These are phyloP conservation scores for Coriaria nepalensis DNA, from an alignment of 306 rosid genomes.

Conservation along the genomic window DNA sequence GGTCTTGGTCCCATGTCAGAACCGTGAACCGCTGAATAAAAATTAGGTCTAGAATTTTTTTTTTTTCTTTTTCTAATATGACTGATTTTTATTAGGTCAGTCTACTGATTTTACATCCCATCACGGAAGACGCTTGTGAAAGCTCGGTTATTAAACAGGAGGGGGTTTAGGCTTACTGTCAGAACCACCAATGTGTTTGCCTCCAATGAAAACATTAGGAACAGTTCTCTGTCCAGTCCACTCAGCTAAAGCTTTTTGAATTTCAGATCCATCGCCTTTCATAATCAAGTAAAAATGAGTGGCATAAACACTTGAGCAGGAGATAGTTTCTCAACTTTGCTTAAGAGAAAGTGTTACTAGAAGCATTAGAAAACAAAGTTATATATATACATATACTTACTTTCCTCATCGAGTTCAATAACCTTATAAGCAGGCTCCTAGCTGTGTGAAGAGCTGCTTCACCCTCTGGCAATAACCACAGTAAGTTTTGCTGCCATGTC, in stretches of 20 bases:
- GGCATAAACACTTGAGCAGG: background rate
- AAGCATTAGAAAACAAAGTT: background rate
- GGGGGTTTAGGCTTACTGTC: conserved; percentile 32
- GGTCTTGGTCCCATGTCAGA: too few relatives aligned
- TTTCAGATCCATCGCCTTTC: conserved; percentile 46
- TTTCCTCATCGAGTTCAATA: conserved; percentile 51
- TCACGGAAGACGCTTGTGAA: too few relatives aligned
- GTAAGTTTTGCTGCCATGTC: conserved; percentile 61
- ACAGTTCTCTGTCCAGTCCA: conserved; percentile 42
- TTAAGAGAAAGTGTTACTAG: background rate
- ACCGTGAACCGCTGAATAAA: too few relatives aligned
- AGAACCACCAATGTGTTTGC: conserved; percentile 43
- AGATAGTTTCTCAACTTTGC: background rate
- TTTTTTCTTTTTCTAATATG: too few relatives aligned
- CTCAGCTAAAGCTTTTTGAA: conserved; percentile 48
- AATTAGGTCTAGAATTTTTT: too few relatives aligned
- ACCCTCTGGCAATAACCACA: conserved; percentile 73
- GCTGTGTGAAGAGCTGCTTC: conserved; percentile 42
- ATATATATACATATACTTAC: conserved; percentile 21
- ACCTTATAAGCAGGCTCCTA: conserved; percentile 52
- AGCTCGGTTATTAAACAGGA: too few relatives aligned
- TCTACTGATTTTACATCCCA: too few relatives aligned
- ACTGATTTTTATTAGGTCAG: too few relatives aligned
- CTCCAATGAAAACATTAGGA: conserved; percentile 71
- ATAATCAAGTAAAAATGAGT: background rate